phyloP scores from a whole-genome alignment of 345 rosid genomes.

The Hibiscus mutabilis region DNA sequence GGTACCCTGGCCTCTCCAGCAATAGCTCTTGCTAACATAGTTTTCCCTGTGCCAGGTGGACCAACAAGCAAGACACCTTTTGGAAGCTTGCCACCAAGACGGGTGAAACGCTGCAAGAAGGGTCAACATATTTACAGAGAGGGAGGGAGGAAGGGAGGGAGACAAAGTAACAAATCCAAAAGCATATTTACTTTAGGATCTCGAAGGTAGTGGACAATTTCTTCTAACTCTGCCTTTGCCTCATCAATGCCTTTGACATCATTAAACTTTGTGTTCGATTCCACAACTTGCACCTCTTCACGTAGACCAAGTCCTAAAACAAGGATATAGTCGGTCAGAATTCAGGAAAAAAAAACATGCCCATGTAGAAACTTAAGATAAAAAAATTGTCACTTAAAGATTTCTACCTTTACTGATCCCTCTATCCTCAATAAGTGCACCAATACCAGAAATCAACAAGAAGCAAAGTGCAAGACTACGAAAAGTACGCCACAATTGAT shows the following conservation, averaged over 20 bases:
- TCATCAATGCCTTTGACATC: not conserved
- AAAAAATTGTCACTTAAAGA: not conserved
- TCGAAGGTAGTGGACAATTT: not conserved
- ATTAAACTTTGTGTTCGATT: not conserved
- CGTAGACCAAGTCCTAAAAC: constrained; percentile 33
- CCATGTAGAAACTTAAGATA: constrained; percentile 1
- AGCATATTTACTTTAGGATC: constrained; percentile 54
- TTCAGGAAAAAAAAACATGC: not conserved
- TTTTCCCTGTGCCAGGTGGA: not conserved
- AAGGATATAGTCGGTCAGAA: constrained; percentile 35
- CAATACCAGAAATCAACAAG: not conserved
- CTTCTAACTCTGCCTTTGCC: not conserved
- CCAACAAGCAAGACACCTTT: not conserved
- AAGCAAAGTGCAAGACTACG: not conserved
- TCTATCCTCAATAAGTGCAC: constrained; percentile 55
- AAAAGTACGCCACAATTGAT: constrained; percentile 87
- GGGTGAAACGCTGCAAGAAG: not conserved
- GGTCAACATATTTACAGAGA: not conserved
- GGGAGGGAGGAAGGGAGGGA: not conserved
- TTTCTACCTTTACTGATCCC: constrained; percentile 77
- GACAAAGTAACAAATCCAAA: not conserved
- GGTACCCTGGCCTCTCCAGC: constrained; percentile 89
- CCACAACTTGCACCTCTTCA: not conserved
- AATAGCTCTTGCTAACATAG: not conserved
- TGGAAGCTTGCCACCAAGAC: not conserved